These are phyloP conservation scores for Nigrospora osmanthi DNA, from an alignment of 2,329 filamentous ascomycete species.

Conservation along the genomic window DNA sequence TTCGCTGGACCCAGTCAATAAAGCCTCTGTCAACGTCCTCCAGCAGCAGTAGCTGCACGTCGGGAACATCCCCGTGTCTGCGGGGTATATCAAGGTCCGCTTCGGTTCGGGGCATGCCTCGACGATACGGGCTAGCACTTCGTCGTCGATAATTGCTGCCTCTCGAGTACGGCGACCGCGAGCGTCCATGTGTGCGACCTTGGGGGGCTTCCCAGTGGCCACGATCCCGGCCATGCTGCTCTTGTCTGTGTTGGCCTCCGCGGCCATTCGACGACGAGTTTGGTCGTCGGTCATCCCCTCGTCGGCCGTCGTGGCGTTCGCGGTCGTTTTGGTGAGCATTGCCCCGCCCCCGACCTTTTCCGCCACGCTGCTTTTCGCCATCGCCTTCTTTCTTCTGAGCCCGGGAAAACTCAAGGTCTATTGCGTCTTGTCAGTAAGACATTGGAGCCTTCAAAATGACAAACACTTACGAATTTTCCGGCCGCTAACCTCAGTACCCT, in stretches of 20 bases:
- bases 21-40: conserved; percentile 75
- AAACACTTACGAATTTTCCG: conserved; percentile 77
- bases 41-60: conserved; percentile 80
- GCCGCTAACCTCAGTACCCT: conserved; percentile 77
- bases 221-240: conserved; percentile 28
- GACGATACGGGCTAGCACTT: conserved; percentile 58
- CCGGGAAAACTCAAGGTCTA: conserved; percentile 86
- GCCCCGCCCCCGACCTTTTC: conserved; percentile 21
- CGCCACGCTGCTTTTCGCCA: conserved; percentile 52
- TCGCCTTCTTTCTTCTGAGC: conserved; percentile 73
- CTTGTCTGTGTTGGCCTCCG: conserved; percentile 23
- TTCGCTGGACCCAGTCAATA: conserved; percentile 71
- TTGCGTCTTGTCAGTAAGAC: background rate
- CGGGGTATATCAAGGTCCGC: conserved; percentile 64
- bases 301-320: conserved; percentile 12
- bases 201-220: conserved; percentile 18
- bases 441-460: background rate
- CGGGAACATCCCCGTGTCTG: conserved; percentile 68
- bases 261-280: conserved; percentile 15
- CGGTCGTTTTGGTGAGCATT: conserved; percentile 41
- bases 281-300: conserved; percentile 18
- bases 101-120: conserved; percentile 33
- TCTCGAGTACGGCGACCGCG: conserved; percentile 55
- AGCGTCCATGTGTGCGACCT: conserved; percentile 45
- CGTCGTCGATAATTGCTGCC: conserved; percentile 53